Percentiles rank a stretch among this genome's conserved stretches.
Evolutionary conservation across 2,329 filamentous ascomycete genomes (phyloP).

Genomic region (Salinomyces thailandicus): DNA sequence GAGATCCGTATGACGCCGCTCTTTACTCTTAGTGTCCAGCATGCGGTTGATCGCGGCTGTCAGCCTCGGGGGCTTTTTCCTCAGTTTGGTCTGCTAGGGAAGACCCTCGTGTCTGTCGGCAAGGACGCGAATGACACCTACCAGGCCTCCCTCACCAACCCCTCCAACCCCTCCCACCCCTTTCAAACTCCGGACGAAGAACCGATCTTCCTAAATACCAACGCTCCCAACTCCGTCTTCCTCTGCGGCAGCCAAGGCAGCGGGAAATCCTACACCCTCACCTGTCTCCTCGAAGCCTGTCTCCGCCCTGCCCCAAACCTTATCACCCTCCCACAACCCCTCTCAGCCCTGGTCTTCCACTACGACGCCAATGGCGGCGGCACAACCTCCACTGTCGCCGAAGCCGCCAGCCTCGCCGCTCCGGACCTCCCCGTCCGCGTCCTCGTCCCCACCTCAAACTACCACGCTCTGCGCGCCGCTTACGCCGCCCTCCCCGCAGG

Average conservation of each 20-base stretch:
- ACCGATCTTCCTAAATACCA: slow-evolving; percentile 42
- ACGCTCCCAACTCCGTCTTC: slow-evolving; percentile 48
- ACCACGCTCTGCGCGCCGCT: slow-evolving; percentile 29
- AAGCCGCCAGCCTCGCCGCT: slow-evolving; percentile 47
- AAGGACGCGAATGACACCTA: no score
- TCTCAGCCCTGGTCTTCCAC: slow-evolving; percentile 41
- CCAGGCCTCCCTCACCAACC: no score
- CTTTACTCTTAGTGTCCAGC: slow-evolving; percentile 17
- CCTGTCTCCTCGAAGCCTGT: slow-evolving; percentile 51
- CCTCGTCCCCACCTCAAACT: slow-evolving; percentile 43
- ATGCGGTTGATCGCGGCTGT: slow-evolving; percentile 1
- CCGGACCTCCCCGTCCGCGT: slow-evolving; percentile 39
- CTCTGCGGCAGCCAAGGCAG: slow-evolving; percentile 54
- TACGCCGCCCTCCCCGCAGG: no score
- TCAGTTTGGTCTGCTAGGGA: slow-evolving; percentile 3
- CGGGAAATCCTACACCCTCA: slow-evolving; percentile 52
- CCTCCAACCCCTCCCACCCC: neutral
- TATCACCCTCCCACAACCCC: slow-evolving; percentile 34
- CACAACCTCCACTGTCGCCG: slow-evolving; percentile 34
- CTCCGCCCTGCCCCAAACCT: slow-evolving; percentile 34
- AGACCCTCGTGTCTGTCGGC: no score
- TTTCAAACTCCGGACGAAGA: slow-evolving; percentile 4
- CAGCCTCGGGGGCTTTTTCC: no score
- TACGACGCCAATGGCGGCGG: neutral
- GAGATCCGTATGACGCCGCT: slow-evolving; percentile 18